These are phyloP conservation scores for Neopestalotiopsis sp. DNA, from an alignment of 2,329 filamentous ascomycete genomes.

Conservation along the genomic window DNA sequence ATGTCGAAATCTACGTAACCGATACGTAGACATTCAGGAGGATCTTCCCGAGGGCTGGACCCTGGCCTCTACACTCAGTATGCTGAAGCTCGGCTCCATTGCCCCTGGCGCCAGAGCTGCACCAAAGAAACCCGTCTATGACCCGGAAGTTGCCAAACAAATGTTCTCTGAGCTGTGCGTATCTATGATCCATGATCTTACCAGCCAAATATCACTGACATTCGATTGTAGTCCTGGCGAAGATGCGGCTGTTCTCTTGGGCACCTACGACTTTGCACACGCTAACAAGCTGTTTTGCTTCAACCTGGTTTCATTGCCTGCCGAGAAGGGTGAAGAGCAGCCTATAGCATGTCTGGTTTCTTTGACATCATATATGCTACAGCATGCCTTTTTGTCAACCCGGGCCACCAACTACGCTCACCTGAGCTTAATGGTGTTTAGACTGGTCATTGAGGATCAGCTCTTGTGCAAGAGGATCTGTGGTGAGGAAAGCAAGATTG, in stretches of 20 bases:
- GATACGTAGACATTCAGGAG: constrained; percentile 86
- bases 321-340: constrained; percentile 70
- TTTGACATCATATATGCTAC: constrained; percentile 87
- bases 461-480: constrained; percentile 83
- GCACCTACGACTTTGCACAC: constrained; percentile 91
- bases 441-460: constrained; percentile 86
- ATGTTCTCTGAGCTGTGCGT: constrained; percentile 80
- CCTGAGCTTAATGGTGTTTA: constrained; percentile 82
- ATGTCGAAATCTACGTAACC: constrained; percentile 69
- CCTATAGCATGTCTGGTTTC: constrained; percentile 86
- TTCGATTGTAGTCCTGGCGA: constrained; percentile 71
- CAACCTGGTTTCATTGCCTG: constrained; percentile 71
- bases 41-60: constrained; percentile 92
- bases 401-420: constrained; percentile 84
- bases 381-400: constrained; percentile 85
- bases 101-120: constrained; percentile 69
- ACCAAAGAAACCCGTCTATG: constrained; percentile 63
- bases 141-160: constrained; percentile 80
- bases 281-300: constrained; percentile 96
- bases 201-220: neutral
- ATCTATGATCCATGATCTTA: neutral
- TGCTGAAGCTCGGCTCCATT: constrained; percentile 82
- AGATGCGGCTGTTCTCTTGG: constrained; percentile 79
- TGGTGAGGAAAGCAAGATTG: constrained; percentile 73
- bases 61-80: constrained; percentile 77